Percentiles rank a stretch among this genome's conserved stretches.
Conservation (phyloP, 139 green algal genomes). For the Micractinium sp. region DNA sequence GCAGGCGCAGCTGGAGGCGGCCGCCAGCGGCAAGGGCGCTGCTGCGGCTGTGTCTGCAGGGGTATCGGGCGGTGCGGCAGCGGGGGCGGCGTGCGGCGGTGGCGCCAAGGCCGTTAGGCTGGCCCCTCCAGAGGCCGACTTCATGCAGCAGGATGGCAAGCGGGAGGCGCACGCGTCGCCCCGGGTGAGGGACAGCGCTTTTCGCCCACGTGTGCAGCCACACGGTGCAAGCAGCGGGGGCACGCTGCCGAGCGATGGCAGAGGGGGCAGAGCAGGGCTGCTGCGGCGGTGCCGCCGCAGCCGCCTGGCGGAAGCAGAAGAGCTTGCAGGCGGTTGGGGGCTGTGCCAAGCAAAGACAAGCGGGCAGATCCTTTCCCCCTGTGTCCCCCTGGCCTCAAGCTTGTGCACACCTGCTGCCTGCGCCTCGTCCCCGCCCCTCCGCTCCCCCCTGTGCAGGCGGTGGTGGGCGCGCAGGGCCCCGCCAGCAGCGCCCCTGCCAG, state of each 20-base stretch:
- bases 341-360: too few species aligned
- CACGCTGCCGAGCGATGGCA: not conserved
- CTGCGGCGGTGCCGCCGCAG: too few species aligned
- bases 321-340: too few species aligned
- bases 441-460: not conserved
- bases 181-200: not conserved
- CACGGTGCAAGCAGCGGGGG: not conserved
- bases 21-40: not conserved
- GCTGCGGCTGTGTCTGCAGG: not conserved
- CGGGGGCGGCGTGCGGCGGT: not conserved
- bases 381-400: not conserved
- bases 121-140: not conserved
- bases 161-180: not conserved
- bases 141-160: not conserved
- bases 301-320: not conserved
- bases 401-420: not conserved
- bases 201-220: too few species aligned
- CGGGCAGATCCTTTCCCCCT: too few species aligned
- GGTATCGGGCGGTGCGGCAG: too few species aligned
- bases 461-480: not conserved
- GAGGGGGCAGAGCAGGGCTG: not conserved
- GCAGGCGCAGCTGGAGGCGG: slow-evolving; percentile 27
- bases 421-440: not conserved
- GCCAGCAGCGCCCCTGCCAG: slow-evolving; percentile 5
- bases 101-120: not conserved